These are phyloP conservation scores for Sonneratia alba DNA, from an alignment of 345 rosid species.

Conservation along the genomic window DNA sequence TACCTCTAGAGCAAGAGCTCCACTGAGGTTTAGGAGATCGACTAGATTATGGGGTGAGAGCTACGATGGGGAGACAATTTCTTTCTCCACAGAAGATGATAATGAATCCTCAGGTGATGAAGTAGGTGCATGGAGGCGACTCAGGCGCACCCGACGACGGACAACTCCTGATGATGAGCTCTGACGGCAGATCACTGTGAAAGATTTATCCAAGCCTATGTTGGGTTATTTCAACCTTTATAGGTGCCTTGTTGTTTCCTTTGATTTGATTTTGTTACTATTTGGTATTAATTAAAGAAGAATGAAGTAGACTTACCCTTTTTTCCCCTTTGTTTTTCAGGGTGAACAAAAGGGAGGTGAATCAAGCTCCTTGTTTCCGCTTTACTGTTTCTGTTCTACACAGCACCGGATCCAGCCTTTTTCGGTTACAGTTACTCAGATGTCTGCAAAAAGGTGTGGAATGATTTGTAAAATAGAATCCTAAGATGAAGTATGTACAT, in stretches of 20 bases:
- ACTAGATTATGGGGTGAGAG: slow-evolving; percentile 80
- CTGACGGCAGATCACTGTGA: slow-evolving; percentile 14
- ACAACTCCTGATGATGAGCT: slow-evolving; percentile 40
- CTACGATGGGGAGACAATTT: slow-evolving; percentile 52
- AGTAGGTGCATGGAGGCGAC: slow-evolving; percentile 33
- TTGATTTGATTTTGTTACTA: not conserved
- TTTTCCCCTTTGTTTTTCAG: not conserved
- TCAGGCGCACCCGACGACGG: slow-evolving; percentile 24
- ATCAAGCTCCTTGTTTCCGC: not conserved
- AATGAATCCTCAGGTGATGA: slow-evolving; percentile 49
- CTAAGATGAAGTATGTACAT: not conserved
- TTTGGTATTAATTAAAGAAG: not conserved
- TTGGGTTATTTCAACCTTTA: slow-evolving; percentile 1
- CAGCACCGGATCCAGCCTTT: not conserved
- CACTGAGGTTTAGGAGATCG: slow-evolving; percentile 45
- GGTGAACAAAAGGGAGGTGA: not conserved
- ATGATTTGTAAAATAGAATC: slow-evolving; percentile 18
- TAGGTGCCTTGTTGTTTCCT: not conserved
- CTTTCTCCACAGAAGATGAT: slow-evolving; percentile 66
- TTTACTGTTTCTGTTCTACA: slow-evolving; percentile 4
- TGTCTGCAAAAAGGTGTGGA: slow-evolving; percentile 6
- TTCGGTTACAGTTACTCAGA: slow-evolving; percentile 12
- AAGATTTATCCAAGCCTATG: slow-evolving; percentile 4
- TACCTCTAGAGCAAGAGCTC: slow-evolving; percentile 60
- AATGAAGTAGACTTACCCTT: not conserved